Base-by-base conservation (phyloP, 495 filamentous ascomycete genomes). In the Cercophora scortea region DNA sequence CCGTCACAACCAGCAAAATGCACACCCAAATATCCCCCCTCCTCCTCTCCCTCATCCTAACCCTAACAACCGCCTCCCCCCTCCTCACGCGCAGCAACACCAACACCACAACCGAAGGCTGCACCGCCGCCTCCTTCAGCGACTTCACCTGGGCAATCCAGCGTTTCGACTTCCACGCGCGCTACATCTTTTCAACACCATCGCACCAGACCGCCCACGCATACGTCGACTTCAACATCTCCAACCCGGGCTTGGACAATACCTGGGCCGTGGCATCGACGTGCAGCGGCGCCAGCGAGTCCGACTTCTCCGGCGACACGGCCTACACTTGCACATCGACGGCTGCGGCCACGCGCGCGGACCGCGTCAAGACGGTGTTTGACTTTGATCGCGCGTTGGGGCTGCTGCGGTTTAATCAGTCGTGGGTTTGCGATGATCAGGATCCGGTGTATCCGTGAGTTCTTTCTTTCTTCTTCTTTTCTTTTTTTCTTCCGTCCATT, bases 271-370 rank as follows among this genome's bases (percentile, higher is more conserved):
- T 60, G 42, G 57, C 54, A 6, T 58, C 62, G 17, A 34, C 50
- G 38, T 76, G 73, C 63, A 64, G 61, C 40, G 72, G 61, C 10
- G 10, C 44, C n/a, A 72, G 69, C 64, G 62, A 16, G 4, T 67
- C 74, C 45, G 75, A 74, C 50, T 75, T 76, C 58, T 76, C 73
- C 59, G 72, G 73, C 38, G 66, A 56, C 35, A 25, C 67, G 35
- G 19, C 39, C 8, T 76, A 73, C 64, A 55, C 51, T 6, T 76
- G 73, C 64, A 47, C 42, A 42, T 56, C 49, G 42, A 25, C 25
- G 25, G 25, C 25, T 2, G 25, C 25, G 25, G 25, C 25, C 25
- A 5, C 25, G 25, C 25, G 25, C 25, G 25, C 25, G 25, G 25
- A n/a, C 16, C 19, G 5, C 7, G 25, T 13, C 36, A 43, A 15